phyloP scores from a whole-genome alignment of 108 stramenopile species.

The Skeletonema marinoi region DNA sequence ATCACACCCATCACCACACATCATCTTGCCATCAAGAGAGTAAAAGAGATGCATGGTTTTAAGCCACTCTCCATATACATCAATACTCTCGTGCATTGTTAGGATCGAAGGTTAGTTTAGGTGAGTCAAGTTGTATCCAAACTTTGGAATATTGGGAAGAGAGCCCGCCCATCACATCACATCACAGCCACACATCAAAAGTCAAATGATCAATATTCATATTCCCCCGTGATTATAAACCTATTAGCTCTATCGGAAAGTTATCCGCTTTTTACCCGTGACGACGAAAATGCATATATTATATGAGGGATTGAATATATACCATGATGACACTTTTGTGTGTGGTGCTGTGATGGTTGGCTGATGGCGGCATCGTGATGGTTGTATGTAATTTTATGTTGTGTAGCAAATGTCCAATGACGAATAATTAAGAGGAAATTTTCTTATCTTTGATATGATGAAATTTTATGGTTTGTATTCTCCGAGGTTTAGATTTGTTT shows the following conservation, averaged over 20 bases:
- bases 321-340: neutral
- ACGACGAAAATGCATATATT: constrained; percentile 46
- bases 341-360: neutral
- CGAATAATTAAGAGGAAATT: neutral
- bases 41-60: no score
- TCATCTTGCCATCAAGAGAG: no score
- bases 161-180: neutral
- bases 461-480: constrained; percentile 44
- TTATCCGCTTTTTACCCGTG: constrained; percentile 32
- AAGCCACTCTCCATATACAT: no score
- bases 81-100: no score
- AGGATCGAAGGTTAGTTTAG: no score
- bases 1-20: no score
- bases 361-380: neutral
- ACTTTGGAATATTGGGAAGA: no score
- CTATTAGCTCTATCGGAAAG: constrained; percentile 49
- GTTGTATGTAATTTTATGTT: neutral
- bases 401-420: neutral
- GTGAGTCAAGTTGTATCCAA: no score
- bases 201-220: neutral
- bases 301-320: constrained; percentile 26
- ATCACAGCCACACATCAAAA: neutral
- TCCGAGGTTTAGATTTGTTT: constrained; percentile 22
- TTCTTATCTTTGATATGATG: neutral
- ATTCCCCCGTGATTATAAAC: constrained; percentile 33